Conservation (phyloP, 768 basidiomycete genomes). For the Boletus huronensis region DNA sequence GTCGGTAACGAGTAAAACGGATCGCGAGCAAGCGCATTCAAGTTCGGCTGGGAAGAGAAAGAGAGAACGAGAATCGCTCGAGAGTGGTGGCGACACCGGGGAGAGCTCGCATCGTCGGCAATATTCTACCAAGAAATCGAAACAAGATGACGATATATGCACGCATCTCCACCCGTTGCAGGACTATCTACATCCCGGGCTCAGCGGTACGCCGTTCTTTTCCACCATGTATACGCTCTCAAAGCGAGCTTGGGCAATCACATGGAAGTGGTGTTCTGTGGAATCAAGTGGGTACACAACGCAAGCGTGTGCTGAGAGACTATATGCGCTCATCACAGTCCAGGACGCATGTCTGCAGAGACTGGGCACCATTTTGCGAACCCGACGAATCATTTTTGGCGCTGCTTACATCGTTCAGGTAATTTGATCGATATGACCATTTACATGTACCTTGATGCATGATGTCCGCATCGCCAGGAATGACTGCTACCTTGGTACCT, state of each 20-base stretch:
- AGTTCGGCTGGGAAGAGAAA: not conserved
- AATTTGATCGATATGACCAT: not conserved
- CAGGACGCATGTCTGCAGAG: slow-evolving; percentile 63
- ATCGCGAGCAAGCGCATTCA: not conserved
- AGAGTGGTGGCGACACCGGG: not conserved
- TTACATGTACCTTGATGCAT: not conserved
- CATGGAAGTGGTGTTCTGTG: slow-evolving; percentile 70
- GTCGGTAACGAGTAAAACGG: not conserved
- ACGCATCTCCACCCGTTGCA: slow-evolving; percentile 48
- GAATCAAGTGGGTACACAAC: slow-evolving; percentile 62
- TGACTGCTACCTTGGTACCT: slow-evolving; percentile 50
- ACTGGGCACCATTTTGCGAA: slow-evolving; percentile 78
- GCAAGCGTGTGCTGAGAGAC: not conserved
- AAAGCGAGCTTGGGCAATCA: not conserved
- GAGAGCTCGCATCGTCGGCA: not conserved
- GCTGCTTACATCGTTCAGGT: slow-evolving; percentile 66
- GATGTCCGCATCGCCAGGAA: slow-evolving; percentile 35
- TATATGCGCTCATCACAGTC: slow-evolving; percentile 37
- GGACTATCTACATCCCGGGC: slow-evolving; percentile 49
- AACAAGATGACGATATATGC: slow-evolving; percentile 47
- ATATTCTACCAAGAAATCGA: slow-evolving; percentile 28
- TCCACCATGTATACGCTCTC: not conserved
- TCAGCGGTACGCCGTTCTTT: slow-evolving; percentile 50
- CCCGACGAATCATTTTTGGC: slow-evolving; percentile 82
- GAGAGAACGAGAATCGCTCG: not conserved